Evolutionary conservation across 1,284 basidiomycete genomes (phyloP), one percentile per base, ranked within the genome.

Genomic region (Ceratobasidium papillatum): DNA sequence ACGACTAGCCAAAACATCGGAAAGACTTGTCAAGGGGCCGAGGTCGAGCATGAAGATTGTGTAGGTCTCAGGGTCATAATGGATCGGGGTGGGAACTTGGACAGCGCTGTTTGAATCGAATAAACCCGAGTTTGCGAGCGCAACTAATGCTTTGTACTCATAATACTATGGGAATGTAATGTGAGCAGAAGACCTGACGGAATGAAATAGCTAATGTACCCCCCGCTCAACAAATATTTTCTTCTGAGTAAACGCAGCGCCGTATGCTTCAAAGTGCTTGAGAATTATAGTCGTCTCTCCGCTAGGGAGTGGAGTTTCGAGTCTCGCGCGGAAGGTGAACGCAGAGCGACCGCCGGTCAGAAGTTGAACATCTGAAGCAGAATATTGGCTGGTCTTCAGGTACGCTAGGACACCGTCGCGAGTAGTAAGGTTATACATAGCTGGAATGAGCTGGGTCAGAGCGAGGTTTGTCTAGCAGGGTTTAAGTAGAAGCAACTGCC

Each of bases 41-140:
- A 65, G 45, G 45, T 65, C 63, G 30, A 47, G 25, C 63, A 65
- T 47, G 32, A 65, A 51, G 45, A 65, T 36, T 7, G 63, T 65
- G 47, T 51, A 32, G 9, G 63, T 65, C 11, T 65, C 45, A 2
- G 12, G 30, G 27, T 65, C 63, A 19, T 51, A 65, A 19, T 34
- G 45, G 9, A 65, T 51, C 9, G 45, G 63, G 0, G 19, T 25
- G 30, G 63, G 63, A 1, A 51, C 63, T 30, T 65, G 63, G 30
- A 65, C 45, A n/a, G 45, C 30, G 47, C 63, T 51, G 9, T 65
- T 43, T 3, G 30, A 36, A 36, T 51, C 32, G 17, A 51, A 34
- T 4, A 65, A 32, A n/a, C 63, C 45, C 17, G 45, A 49, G 25
- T 22, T 47, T 14, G n/a, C n/a, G 27, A 65, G 45, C 4, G 47